Evolutionary conservation across 352 stramenopile genomes (phyloP).

Genomic region (Pythium phragmiticola): DNA sequence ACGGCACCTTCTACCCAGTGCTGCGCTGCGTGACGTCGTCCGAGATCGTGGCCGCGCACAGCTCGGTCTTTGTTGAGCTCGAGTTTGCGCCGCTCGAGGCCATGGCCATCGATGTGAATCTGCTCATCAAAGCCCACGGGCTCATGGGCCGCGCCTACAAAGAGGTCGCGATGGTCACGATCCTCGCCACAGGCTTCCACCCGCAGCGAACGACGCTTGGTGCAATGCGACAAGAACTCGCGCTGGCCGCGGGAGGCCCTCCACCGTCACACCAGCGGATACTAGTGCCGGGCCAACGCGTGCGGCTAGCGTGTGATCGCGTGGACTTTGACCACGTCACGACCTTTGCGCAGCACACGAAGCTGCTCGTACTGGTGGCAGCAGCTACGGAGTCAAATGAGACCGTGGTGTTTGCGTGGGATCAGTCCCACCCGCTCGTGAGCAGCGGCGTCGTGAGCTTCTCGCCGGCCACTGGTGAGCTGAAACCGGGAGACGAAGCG

Average conservation of each 20-base stretch:
- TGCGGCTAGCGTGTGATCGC: conserved; percentile 48
- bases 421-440: conserved; percentile 52
- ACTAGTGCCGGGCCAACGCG: conserved; percentile 37
- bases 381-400: background rate
- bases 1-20: conserved; percentile 37
- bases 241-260: conserved; percentile 8
- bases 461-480: conserved; percentile 45
- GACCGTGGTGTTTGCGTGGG: conserved; percentile 58
- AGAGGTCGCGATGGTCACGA: conserved; percentile 56
- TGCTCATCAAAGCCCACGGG: conserved; percentile 68
- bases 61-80: conserved; percentile 64
- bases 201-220: conserved; percentile 37
- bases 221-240: conserved; percentile 34
- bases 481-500: conserved; percentile 43
- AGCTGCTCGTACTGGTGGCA: conserved; percentile 61
- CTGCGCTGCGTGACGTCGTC: conserved; percentile 48
- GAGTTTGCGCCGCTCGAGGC: conserved; percentile 77
- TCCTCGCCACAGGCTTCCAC: conserved; percentile 64
- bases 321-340: conserved; percentile 65
- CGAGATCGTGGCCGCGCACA: conserved; percentile 61
- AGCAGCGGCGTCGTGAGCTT: conserved; percentile 46
- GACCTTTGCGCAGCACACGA: conserved; percentile 41
- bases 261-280: conserved; percentile 36
- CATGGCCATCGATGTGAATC: conserved; percentile 42
- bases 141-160: conserved; percentile 71